phyloP scores from a whole-genome alignment of 2,329 filamentous ascomycete species.

The Cadophora sp. region DNA sequence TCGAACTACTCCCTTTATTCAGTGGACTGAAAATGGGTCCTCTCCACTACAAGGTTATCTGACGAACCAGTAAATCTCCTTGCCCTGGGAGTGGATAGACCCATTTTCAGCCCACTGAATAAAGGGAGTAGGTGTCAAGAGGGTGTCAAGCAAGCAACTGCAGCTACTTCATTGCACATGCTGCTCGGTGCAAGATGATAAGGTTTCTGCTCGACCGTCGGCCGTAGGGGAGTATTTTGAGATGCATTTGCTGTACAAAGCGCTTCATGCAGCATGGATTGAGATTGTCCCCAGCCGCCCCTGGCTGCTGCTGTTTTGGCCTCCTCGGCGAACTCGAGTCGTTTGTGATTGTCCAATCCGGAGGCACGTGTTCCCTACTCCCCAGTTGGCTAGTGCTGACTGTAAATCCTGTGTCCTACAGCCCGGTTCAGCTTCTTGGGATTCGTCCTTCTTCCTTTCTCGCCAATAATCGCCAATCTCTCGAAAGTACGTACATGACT shows the following conservation, averaged over 20 bases:
- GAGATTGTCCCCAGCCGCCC: background rate
- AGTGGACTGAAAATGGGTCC: too few species aligned
- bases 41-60: too few species aligned
- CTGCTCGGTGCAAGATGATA: background rate
- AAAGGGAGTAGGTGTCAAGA: too few species aligned
- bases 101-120: too few species aligned
- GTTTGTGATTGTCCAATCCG: background rate
- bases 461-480: background rate
- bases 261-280: background rate
- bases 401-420: background rate
- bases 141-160: too few species aligned
- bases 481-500: background rate
- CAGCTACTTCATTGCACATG: too few species aligned
- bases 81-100: too few species aligned
- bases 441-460: background rate
- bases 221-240: too few species aligned
- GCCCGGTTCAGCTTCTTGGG: background rate
- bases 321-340: conserved; percentile 6
- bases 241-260: background rate
- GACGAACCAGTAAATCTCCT: too few species aligned
- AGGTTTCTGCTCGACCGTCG: background rate
- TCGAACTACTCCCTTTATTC: too few species aligned
- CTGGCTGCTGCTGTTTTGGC: background rate
- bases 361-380: conserved; percentile 7
- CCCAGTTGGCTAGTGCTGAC: background rate